These are phyloP conservation scores for Pestalotiopsis sp. DNA, from an alignment of 2,329 filamentous ascomycete genomes.

Conservation along the genomic window DNA sequence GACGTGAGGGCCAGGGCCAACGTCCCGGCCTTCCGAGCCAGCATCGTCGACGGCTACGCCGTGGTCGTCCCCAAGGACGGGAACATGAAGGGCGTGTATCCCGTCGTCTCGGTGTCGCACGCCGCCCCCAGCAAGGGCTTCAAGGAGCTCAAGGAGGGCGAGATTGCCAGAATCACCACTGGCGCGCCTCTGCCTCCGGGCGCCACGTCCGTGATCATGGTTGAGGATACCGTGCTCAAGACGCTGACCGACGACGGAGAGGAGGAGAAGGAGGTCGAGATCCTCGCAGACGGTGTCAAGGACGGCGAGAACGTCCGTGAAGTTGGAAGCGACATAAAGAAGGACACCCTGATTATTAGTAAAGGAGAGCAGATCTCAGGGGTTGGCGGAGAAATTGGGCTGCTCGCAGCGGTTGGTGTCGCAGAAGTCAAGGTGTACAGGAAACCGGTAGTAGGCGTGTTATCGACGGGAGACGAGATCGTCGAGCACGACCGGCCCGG, in stretches of 20 bases:
- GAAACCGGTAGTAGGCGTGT: conserved; percentile 77
- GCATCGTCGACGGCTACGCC: conserved; percentile 96
- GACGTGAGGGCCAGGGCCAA: conserved; percentile 78
- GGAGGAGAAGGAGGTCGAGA: conserved; percentile 87
- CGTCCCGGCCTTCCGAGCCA: conserved; percentile 91
- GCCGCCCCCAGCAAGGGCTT: conserved; percentile 69
- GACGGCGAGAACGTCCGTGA: conserved; percentile 87
- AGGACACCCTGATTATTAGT: conserved; percentile 68
- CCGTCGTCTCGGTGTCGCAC: conserved; percentile 84
- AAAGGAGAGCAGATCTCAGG: conserved; percentile 83
- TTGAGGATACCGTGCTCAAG: conserved; percentile 84
- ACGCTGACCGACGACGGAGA: conserved; percentile 74
- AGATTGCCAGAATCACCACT: conserved; percentile 89
- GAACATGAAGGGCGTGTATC: conserved; percentile 76
- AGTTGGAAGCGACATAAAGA: conserved; percentile 80
- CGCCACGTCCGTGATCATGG: conserved; percentile 92
- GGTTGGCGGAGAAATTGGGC: conserved; percentile 85
- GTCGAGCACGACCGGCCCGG: conserved; percentile 69
- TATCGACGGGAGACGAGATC: conserved; percentile 95
- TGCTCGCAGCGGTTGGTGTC: conserved; percentile 83
- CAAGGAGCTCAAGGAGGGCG: conserved; percentile 66
- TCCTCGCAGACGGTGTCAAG: conserved; percentile 74
- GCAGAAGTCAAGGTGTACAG: conserved; percentile 70
- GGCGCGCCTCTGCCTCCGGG: conserved; percentile 87
- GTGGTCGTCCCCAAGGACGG: conserved; percentile 66